Evolutionary conservation across 192 early-diverging fungal species (phyloP), one percentile per base, ranked within the genome.

Genomic region (Podila clonocystis): DNA sequence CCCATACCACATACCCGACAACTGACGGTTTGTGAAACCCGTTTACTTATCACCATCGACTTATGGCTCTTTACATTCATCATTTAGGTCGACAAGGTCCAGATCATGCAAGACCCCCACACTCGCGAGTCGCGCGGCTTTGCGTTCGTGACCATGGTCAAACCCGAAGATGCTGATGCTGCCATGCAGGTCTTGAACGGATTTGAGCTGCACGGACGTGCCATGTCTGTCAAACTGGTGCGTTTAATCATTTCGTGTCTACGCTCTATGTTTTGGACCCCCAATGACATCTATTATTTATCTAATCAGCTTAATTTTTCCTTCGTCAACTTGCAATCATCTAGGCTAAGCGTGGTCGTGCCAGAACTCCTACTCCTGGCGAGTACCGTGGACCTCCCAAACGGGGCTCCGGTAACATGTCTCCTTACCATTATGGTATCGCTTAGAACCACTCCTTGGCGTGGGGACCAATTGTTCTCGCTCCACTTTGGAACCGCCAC

Each of bases 71-170:
- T 31, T 41, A 36, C 15, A 15, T 29, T 11, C 55, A 26, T 19
- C 13, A 4, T 58, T 12, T 65, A 92, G 90, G 86, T 93, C 29
- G 71, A 84, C 68, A 93, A 93, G 68, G 89, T 88, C 59, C 86
- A 89, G 62, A 87, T 93, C 63, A 93, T 94, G 91, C 87, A 87
- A 71, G 94, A 95, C 71, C 94, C 94, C n/a, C 94, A 95, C 80
- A 89, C 86, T 26, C 85, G 87, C 24, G 93, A 94, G 63, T 95
- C 94, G 30, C 91, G 94, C 68, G 96, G 96, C 22, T 97, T 95
- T 84, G 97, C 94, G 5, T 97, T 98, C 75, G 93, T 96, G 60
- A 92, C 89, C 65, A 91, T 91, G 85, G 85, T 83, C 26, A 84
- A 82, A 50, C 45, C 78, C 30, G 90, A 91, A 17, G 89, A 89